Evolutionary conservation across 108 stramenopile species (phyloP), one percentile per base, ranked within the genome.

Genomic region (Heterococcus sp.): DNA sequence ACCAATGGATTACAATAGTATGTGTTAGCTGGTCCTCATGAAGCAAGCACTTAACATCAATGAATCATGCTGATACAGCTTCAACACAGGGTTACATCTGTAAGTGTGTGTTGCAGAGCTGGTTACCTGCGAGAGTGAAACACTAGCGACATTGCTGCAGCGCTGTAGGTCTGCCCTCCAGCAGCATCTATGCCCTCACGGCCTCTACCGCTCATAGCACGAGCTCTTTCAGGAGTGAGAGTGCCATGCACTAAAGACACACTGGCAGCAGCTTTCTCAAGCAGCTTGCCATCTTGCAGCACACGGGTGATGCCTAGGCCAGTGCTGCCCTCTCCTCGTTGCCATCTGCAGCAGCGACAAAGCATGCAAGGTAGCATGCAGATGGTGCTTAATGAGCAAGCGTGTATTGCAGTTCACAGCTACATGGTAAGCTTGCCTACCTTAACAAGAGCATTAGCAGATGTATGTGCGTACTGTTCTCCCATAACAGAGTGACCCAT

Each of bases 181-280:
- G 80, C 8, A 4, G 68, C 1, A 69, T 74, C 39, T 39, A 88
- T 40, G 65, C 75, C 88, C 28, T 65, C 38, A 35, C 81, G 81
- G 30, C 81, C 81, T 0, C 81, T 33, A 2, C 36, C 40, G 32
- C 28, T 72, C 71, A 80, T 72, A 32, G 72, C 72, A 65, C 63
- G 8, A 5, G 64, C 85, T 36, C 89, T 70, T 11, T 79, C 75
- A 28, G 38, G 85, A 14, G 90, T 90, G 58, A 96, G 93, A 32
- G 92, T 86, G 11, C 81, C 81, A 26, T 87, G 71, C 32, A 96
- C 89, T 28, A 94, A 21, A 1, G 95, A 94, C 21, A 94, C 85
- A 33, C 93, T 94, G 75, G 93, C 93, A 2, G 94, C 94, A 3
- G 94, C 95, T 87, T 96, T 96, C 89, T 96, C 95, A 14, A 95